Evolutionary conservation across 83 land plant genomes (phyloP).

Genomic region (Diphasiastrum complanatum): DNA sequence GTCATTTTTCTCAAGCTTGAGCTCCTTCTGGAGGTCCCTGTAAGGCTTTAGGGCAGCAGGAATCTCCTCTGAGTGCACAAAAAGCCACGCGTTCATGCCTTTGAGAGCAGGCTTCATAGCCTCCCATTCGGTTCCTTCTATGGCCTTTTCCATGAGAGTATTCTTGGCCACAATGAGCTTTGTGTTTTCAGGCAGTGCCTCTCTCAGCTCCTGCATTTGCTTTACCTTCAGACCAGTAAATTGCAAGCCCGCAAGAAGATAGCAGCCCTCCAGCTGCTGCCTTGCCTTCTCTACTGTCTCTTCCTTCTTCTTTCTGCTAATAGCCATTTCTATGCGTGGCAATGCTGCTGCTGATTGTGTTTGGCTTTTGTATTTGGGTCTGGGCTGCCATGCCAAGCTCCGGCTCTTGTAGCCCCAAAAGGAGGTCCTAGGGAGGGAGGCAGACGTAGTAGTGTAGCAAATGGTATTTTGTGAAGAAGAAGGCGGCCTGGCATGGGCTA

Average conservation of each 20-base stretch:
- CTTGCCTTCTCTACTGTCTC: conserved; percentile 11
- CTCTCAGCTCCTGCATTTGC: conserved; percentile 9
- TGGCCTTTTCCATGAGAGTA: neutral
- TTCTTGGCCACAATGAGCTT: conserved; percentile 17
- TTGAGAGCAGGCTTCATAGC: conserved; percentile 7
- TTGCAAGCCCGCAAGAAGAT: neutral
- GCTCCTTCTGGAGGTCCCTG: conserved; percentile 4
- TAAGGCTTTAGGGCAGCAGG: conserved; percentile 12
- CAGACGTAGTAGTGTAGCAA: too few relatives aligned
- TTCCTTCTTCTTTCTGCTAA: conserved; percentile 10
- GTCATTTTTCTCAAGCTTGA: conserved; percentile 1
- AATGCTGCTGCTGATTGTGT: too few relatives aligned
- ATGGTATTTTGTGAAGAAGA: too few relatives aligned
- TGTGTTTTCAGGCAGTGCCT: neutral
- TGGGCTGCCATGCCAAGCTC: too few relatives aligned
- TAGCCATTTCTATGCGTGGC: too few relatives aligned
- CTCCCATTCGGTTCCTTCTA: conserved; percentile 11
- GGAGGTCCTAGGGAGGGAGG: too few relatives aligned
- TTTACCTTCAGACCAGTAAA: conserved; percentile 8
- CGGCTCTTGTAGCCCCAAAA: too few relatives aligned
- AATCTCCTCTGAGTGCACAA: conserved; percentile 10
- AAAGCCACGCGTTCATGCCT: conserved; percentile 15
- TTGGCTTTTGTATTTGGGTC: too few relatives aligned
- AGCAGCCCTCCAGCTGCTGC: conserved; percentile 8
- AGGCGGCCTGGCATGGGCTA: too few relatives aligned